A percentile compares a stretch with the other conserved stretches of the same genome.
Evolutionary conservation across 148 eudicot genomes (phyloP).

Genomic region (Rhododendron vialii): DNA sequence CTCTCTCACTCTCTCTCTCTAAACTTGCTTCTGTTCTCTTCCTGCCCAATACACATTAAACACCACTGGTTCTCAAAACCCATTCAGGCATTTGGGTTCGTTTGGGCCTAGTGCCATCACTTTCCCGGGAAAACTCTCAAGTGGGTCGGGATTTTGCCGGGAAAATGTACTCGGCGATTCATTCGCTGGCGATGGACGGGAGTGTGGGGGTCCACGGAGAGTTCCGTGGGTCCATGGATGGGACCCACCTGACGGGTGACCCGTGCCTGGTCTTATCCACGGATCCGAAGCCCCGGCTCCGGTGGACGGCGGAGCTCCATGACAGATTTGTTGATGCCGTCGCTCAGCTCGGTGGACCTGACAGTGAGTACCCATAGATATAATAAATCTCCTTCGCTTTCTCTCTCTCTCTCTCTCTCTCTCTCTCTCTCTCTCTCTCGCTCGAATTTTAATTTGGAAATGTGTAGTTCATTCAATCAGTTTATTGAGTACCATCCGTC

Average conservation of each 20-base stretch:
- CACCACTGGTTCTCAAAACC: neutral
- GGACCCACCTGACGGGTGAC: slow-evolving; percentile 32
- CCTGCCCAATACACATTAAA: neutral
- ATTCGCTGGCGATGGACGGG: slow-evolving; percentile 18
- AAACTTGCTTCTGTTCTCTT: neutral
- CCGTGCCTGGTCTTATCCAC: slow-evolving; percentile 41
- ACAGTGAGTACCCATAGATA: slow-evolving; percentile 26
- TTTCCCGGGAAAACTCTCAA: neutral
- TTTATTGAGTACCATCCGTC: too few species aligned
- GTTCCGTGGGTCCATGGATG: slow-evolving; percentile 24
- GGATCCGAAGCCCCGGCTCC: slow-evolving; percentile 57
- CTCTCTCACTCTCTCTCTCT: neutral
- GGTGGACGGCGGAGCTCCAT: slow-evolving; percentile 56
- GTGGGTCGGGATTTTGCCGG: neutral
- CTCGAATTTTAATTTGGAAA: neutral
- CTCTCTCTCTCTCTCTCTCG: neutral
- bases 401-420: neutral
- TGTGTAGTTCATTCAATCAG: neutral
- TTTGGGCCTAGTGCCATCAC: neutral
- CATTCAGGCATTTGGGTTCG: neutral
- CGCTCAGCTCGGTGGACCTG: slow-evolving; percentile 61
- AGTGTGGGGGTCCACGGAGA: slow-evolving; percentile 6
- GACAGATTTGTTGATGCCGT: slow-evolving; percentile 57
- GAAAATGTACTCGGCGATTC: slow-evolving; percentile 22
- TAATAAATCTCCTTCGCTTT: neutral